Base-by-base conservation (phyloP, 352 stramenopile species). In the Discostella stelligera region DNA sequence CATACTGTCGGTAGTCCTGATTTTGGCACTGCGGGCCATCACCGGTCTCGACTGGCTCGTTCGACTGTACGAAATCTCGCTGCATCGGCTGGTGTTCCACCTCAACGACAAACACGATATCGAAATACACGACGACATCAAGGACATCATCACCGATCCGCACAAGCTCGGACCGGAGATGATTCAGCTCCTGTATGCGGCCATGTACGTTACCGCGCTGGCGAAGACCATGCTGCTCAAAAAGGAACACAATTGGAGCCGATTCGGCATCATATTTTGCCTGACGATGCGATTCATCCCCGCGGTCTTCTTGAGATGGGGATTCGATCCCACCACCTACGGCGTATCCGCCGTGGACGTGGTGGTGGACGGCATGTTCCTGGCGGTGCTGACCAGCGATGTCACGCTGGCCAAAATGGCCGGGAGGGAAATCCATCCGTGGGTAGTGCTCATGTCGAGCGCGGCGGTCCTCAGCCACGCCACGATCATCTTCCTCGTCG, bases 391-490 rank as follows among this genome's bases (percentile, higher is more conserved):
- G 18, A 94, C 88, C 10, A 89, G 78, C 21, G 89, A 94, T 71
- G 68, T 94, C 6, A 92, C 87, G 5, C 80, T 94, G 13, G 85
- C 89, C 39, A 92, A 93, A 80, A 93, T 94, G 88, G 85, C 86
- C 10, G 88, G 88, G 21, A 77, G 89, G 54, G 87, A 93, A 81
- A 76, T 94, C 37, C 85, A 93, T 79, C 83, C 87, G n/a, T 92
- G 86, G 83, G 86, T 94, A 0, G 86, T 93, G 25, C 50, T 94
- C 1, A 94, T 94, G 88, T 88, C 76, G 20, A 83, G 89, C 67
- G 81, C 76, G n/a, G 85, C 80, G 11, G 67, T 92, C 53, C 66
- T 92, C 3, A 87, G 75, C 66, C 82, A 93, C 62, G 80, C 87
- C 16, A 83, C 82, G 55, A 93, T 93, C 66, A 86, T 94, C 70